These are phyloP conservation scores for Ophiostoma himal-ulmi DNA, from an alignment of 2,329 filamentous ascomycete species.

Conservation along the genomic window DNA sequence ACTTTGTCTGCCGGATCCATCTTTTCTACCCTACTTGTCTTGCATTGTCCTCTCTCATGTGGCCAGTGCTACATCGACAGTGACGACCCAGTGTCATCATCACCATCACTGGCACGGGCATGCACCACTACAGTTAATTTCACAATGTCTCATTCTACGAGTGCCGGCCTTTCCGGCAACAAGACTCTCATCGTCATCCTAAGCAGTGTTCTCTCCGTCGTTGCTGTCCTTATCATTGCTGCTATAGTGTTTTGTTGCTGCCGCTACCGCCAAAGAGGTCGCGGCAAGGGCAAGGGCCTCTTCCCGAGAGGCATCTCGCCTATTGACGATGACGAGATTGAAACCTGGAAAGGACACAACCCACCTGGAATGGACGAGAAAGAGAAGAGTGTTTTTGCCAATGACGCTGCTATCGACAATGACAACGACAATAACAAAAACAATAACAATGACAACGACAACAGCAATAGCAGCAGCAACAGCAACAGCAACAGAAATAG, in stretches of 20 bases:
- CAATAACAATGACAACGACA: not conserved
- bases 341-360: conserved; percentile 51
- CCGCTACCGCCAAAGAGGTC: conserved; percentile 34
- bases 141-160: conserved; percentile 3
- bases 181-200: conserved; percentile 47
- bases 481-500: too few relatives aligned
- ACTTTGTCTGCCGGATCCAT: not conserved
- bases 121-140: not conserved
- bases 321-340: conserved; percentile 60
- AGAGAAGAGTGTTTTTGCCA: not conserved
- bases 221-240: conserved; percentile 39
- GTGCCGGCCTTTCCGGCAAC: conserved; percentile 26
- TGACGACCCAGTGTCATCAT: conserved; percentile 5
- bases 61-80: not conserved
- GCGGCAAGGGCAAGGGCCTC: conserved; percentile 35
- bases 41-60: not conserved
- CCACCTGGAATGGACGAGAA: conserved; percentile 11
- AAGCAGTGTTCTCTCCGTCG: conserved; percentile 44
- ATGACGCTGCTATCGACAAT: not conserved
- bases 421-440: too few relatives aligned
- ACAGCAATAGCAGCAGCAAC: conserved; percentile 3
- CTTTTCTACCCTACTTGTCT: not conserved
- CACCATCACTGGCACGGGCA: conserved; percentile 1
- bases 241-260: conserved; percentile 37
- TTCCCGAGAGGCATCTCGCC: conserved; percentile 53